Conservation (phyloP, 805 yeast species). For the Yamadazyma akitaensis region DNA sequence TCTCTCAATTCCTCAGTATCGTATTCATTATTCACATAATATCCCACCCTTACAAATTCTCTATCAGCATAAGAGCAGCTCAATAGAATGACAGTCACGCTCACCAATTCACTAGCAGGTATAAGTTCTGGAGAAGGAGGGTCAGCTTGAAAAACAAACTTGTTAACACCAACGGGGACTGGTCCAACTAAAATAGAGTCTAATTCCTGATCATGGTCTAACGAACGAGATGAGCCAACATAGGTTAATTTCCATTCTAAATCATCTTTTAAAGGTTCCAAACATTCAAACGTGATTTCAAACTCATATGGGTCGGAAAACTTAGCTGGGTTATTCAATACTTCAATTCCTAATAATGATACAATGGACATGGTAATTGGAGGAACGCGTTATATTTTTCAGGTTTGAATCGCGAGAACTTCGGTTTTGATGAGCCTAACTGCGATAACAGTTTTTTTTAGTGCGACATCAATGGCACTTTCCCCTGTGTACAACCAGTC, state of each 20-base stretch:
- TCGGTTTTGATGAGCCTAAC: neutral
- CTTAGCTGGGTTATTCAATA: conserved; percentile 90
- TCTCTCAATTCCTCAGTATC: conserved; percentile 90
- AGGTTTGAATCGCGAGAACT: neutral
- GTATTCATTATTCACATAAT: conserved; percentile 95
- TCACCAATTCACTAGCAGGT: conserved; percentile 92
- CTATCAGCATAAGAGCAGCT: conserved; percentile 92
- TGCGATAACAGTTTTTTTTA: too few species aligned
- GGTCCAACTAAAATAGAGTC: conserved; percentile 98
- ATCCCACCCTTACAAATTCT: conserved; percentile 96
- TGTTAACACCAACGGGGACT: conserved; percentile 95
- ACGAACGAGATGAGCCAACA: conserved; percentile 91
- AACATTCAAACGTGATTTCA: conserved; percentile 95
- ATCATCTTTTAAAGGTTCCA: conserved; percentile 88
- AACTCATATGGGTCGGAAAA: conserved; percentile 93
- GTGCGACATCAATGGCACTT: neutral
- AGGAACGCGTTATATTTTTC: conserved; percentile 8
- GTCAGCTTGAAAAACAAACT: conserved; percentile 89
- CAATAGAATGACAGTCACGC: conserved; percentile 89
- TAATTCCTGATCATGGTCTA: conserved; percentile 95
- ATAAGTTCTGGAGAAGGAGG: conserved; percentile 95
- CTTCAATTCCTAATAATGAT: conserved; percentile 85
- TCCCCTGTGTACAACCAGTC: too few species aligned
- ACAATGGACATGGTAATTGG: conserved; percentile 75
- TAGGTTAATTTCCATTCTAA: conserved; percentile 96